Evolutionary conservation across 805 yeast species (phyloP).

Genomic region (Saccharomycopsis guyanensis): DNA sequence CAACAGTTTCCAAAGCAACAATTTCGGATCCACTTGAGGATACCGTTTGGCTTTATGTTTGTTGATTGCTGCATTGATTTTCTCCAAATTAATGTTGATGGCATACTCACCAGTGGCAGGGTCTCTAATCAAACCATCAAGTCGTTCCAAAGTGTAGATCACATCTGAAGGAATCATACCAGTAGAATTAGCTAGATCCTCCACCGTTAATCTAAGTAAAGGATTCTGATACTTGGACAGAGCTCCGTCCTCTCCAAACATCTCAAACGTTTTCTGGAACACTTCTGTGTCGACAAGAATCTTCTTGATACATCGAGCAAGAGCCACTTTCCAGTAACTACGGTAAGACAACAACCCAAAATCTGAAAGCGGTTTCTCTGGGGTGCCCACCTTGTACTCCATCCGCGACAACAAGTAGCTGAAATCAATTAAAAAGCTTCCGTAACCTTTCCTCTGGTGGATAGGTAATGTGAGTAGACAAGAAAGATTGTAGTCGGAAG

Average conservation of each 20-base stretch:
- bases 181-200: constrained; percentile 56
- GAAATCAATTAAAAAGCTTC: constrained; percentile 80
- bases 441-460: constrained; percentile 83
- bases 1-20: constrained; percentile 73
- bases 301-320: constrained; percentile 41
- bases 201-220: constrained; percentile 39
- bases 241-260: constrained; percentile 2
- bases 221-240: constrained; percentile 14
- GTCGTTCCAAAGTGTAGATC: constrained; percentile 74
- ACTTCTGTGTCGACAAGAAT: constrained; percentile 10
- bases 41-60: constrained; percentile 51
- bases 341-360: constrained; percentile 80
- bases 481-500: constrained; percentile 74
- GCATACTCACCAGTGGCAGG: constrained; percentile 41
- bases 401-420: constrained; percentile 71
- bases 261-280: constrained; percentile 9
- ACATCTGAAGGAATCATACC: constrained; percentile 89
- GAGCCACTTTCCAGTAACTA: constrained; percentile 72
- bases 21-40: constrained; percentile 41
- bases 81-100: constrained; percentile 40
- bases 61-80: constrained; percentile 35
- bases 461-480: constrained; percentile 88
- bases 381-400: constrained; percentile 81
- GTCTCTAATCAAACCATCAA: constrained; percentile 50
- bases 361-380: constrained; percentile 89